These are phyloP conservation scores for Torrubiella hemipterigena DNA, from an alignment of 2,329 filamentous ascomycete species.

Conservation along the genomic window DNA sequence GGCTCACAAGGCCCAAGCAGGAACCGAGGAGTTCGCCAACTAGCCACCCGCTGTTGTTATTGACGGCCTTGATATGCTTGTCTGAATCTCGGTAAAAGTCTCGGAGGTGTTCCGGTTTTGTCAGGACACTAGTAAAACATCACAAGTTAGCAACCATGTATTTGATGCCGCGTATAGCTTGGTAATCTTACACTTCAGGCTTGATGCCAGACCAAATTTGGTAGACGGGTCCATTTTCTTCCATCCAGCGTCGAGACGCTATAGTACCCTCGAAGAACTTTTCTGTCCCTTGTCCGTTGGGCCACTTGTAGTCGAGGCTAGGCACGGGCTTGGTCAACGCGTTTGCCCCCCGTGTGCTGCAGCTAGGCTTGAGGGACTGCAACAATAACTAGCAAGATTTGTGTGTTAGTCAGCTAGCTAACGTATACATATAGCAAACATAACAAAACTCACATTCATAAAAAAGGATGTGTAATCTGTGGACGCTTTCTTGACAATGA, in stretches of 20 bases:
- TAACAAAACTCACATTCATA: too few relatives aligned
- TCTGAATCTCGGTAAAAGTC: constrained; percentile 29
- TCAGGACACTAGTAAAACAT: constrained; percentile 17
- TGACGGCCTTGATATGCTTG: constrained; percentile 25
- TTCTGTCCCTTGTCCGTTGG: constrained; percentile 25
- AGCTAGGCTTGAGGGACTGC: too few relatives aligned
- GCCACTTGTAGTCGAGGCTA: constrained; percentile 9
- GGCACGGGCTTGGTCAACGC: too few relatives aligned
- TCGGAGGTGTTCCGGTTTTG: constrained; percentile 19
- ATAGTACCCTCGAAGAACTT: constrained; percentile 26
- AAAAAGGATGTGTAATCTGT: too few relatives aligned
- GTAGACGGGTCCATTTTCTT: constrained; percentile 16
- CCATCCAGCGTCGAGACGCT: constrained; percentile 19
- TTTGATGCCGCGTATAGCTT: constrained; percentile 10
- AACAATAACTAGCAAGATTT: too few relatives aligned
- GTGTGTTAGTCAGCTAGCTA: too few relatives aligned
- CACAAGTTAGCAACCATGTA: too few relatives aligned
- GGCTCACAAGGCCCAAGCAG: constrained; percentile 28
- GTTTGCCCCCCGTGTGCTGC: too few relatives aligned
- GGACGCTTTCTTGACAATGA: too few relatives aligned
- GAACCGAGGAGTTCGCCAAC: constrained; percentile 26
- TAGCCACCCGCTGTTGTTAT: constrained; percentile 26
- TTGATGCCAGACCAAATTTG: constrained; percentile 23
- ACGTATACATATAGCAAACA: too few relatives aligned
- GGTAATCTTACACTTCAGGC: constrained; percentile 23